These are phyloP conservation scores for Fusarium praegraminearum DNA, from an alignment of 2,329 filamentous ascomycete genomes.

Conservation along the genomic window DNA sequence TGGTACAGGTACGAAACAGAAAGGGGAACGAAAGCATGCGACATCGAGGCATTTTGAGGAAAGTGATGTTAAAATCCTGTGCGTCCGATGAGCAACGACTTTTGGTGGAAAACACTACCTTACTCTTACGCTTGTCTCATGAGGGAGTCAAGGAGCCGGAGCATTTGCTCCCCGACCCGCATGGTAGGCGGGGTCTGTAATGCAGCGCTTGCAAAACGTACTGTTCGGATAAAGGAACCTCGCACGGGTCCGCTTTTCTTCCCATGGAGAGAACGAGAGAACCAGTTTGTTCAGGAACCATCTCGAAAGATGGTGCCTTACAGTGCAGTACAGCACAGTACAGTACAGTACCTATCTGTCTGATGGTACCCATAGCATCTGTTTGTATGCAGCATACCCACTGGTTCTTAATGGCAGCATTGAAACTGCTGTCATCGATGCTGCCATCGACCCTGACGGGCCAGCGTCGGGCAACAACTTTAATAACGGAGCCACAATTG, in stretches of 20 bases:
- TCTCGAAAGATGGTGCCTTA: background rate
- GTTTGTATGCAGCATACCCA: background rate
- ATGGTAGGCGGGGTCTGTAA: slow-evolving; percentile 48
- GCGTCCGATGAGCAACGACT: slow-evolving; percentile 44
- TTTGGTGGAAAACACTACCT: slow-evolving; percentile 45
- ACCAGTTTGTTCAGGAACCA: slow-evolving; percentile 14
- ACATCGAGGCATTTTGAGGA: slow-evolving; percentile 51
- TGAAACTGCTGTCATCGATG: background rate
- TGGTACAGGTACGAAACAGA: slow-evolving; percentile 14
- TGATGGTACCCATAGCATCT: background rate
- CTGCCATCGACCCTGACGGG: background rate
- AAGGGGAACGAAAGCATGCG: slow-evolving; percentile 41
- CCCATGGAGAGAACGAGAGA: slow-evolving; percentile 6
- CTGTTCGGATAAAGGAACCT: slow-evolving; percentile 21
- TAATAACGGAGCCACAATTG: slow-evolving; percentile 1
- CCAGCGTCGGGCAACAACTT: slow-evolving; percentile 6
- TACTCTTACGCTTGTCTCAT: slow-evolving; percentile 42
- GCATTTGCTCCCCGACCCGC: slow-evolving; percentile 52
- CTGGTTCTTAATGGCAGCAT: background rate
- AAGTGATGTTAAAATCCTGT: slow-evolving; percentile 46
- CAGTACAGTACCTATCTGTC: background rate
- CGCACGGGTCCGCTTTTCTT: slow-evolving; percentile 32
- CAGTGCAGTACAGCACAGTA: background rate
- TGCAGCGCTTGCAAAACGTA: slow-evolving; percentile 49
- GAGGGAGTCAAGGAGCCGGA: slow-evolving; percentile 48